phyloP scores from a whole-genome alignment of 805 yeast species.

The Saccharomycopsis schoenii region DNA sequence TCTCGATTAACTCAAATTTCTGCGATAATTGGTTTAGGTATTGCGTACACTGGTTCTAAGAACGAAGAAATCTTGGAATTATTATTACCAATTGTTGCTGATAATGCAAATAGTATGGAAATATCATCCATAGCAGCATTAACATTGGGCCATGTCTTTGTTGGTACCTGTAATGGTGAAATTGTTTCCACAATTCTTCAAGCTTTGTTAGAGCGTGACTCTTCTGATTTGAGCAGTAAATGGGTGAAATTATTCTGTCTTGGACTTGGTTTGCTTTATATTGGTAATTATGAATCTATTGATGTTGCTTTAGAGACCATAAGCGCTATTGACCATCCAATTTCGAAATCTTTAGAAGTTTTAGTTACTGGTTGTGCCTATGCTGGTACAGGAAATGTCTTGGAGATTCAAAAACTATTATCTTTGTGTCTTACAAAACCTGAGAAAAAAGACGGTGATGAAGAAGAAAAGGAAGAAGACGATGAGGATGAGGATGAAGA shows the following conservation, averaged over 20 bases:
- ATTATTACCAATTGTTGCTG: constrained; percentile 74
- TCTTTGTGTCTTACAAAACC: constrained; percentile 28
- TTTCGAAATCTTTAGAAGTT: constrained; percentile 79
- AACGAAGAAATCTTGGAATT: constrained; percentile 74
- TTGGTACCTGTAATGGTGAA: constrained; percentile 93
- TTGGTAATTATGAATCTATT: constrained; percentile 89
- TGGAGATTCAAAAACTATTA: constrained; percentile 83
- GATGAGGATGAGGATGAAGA: constrained; percentile 23
- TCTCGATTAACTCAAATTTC: constrained; percentile 60
- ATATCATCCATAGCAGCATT: constrained; percentile 78
- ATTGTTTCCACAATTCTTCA: constrained; percentile 87
- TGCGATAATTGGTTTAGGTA: constrained; percentile 84
- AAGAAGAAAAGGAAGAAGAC: constrained; percentile 20
- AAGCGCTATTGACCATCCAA: constrained; percentile 91
- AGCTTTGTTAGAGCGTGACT: constrained; percentile 78
- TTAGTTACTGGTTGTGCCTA: constrained; percentile 88
- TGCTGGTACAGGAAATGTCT: constrained; percentile 96
- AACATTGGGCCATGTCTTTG: constrained; percentile 88
- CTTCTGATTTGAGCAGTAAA: constrained; percentile 65
- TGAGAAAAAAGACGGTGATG: constrained; percentile 35
- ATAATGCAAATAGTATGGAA: constrained; percentile 64
- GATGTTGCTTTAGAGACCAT: constrained; percentile 92
- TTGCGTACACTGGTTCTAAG: constrained; percentile 91
- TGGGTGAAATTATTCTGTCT: constrained; percentile 87
- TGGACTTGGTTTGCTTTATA: constrained; percentile 82